Conservation (phyloP, 2,329 filamentous ascomycete species). For the Tolypocladium tropicale region DNA sequence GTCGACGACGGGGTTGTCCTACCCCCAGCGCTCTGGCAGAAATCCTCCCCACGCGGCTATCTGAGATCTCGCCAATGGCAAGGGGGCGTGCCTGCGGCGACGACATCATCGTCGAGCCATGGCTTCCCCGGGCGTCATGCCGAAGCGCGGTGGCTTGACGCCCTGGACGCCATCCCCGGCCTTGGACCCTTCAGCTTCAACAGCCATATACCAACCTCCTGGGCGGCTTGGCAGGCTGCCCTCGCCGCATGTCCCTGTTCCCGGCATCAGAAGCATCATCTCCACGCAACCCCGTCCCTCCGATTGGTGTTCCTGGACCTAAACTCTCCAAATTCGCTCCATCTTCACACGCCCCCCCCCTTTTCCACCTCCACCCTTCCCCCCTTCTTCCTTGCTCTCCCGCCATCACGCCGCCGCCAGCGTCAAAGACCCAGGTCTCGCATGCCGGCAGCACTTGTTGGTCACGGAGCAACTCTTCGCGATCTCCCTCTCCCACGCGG, state of each 20-base stretch:
- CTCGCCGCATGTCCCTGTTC: neutral
- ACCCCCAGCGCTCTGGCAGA: neutral
- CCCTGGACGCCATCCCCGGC: neutral
- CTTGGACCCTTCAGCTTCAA: neutral
- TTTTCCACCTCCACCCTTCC: neutral
- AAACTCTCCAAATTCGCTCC: neutral
- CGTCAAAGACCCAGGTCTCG: neutral
- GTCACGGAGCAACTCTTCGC: neutral
- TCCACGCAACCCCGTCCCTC: neutral
- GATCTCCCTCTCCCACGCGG: neutral
- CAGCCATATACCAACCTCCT: neutral
- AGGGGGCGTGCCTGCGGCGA: neutral
- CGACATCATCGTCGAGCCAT: neutral
- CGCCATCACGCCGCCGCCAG: neutral
- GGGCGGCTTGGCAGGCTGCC: neutral
- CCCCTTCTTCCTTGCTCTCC: too few species aligned
- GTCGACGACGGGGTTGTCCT: neutral
- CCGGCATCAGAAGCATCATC: neutral
- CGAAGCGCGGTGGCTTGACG: neutral
- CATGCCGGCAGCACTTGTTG: neutral
- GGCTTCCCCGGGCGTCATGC: neutral
- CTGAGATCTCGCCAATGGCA: neutral
- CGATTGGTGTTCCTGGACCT: neutral
- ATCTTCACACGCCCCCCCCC: neutral
- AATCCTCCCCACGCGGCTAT: neutral